phyloP scores from a whole-genome alignment of 2,329 filamentous ascomycete species.

The Penicillium occitanis region DNA sequence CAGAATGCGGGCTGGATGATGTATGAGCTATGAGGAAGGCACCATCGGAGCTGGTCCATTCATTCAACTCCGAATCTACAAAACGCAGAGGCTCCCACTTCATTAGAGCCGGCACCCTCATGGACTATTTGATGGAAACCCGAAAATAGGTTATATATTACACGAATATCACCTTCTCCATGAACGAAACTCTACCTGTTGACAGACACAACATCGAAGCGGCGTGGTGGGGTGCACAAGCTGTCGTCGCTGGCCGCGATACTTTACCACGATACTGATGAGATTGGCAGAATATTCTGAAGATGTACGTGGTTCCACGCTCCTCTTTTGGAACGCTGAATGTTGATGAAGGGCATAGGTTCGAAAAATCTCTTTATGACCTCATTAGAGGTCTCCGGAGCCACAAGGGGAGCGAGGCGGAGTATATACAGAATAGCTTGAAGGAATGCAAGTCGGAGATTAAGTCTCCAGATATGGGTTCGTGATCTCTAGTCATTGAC shows the following conservation, averaged over 20 bases:
- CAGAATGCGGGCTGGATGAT: constrained; percentile 4
- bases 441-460: constrained; percentile 96
- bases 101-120: not conserved
- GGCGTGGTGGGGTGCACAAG: constrained; percentile 10
- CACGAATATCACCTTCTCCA: not conserved
- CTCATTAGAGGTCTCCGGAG: constrained; percentile 94
- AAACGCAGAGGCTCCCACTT: not conserved
- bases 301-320: not conserved
- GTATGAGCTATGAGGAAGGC: not conserved
- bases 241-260: not conserved
- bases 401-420: constrained; percentile 91
- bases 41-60: not conserved
- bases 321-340: not conserved
- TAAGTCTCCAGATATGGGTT: constrained; percentile 87
- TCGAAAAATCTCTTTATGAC: constrained; percentile 98
- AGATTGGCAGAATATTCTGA: not conserved
- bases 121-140: not conserved
- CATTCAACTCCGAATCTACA: not conserved
- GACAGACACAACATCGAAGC: constrained; percentile 1
- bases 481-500: constrained; percentile 32
- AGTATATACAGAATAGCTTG: constrained; percentile 89
- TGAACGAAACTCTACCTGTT: not conserved
- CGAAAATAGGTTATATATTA: not conserved
- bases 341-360: constrained; percentile 59
- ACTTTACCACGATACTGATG: not conserved